These are phyloP conservation scores for Verticillium albo-atrum DNA, from an alignment of 2,329 filamentous ascomycete genomes.

Conservation along the genomic window DNA sequence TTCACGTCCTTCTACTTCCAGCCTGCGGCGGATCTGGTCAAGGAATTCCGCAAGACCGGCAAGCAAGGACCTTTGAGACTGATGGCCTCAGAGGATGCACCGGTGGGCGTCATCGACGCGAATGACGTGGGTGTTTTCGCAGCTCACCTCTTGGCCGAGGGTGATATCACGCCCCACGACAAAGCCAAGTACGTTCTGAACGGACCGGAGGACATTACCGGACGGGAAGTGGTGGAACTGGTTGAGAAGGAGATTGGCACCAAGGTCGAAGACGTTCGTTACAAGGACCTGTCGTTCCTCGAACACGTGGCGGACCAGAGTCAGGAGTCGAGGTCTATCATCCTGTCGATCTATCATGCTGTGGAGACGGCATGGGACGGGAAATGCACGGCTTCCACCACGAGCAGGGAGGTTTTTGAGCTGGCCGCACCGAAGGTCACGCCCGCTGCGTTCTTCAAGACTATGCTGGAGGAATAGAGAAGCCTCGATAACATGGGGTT, in stretches of 20 bases:
- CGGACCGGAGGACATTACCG: constrained; percentile 33
- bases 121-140: constrained; percentile 29
- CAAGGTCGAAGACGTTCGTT: constrained; percentile 20
- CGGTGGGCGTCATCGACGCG: constrained; percentile 23
- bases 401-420: constrained; percentile 21
- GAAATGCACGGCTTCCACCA: constrained; percentile 19
- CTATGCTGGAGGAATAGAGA: background rate
- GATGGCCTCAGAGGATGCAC: constrained; percentile 20
- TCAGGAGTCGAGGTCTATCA: constrained; percentile 19
- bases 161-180: constrained; percentile 22
- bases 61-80: constrained; percentile 22
- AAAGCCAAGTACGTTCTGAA: constrained; percentile 31
- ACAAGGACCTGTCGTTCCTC: constrained; percentile 24
- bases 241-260: constrained; percentile 26
- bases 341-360: constrained; percentile 20
- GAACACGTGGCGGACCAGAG: constrained; percentile 14
- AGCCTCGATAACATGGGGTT: background rate
- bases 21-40: constrained; percentile 23
- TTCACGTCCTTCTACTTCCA: constrained; percentile 12
- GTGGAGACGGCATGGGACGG: constrained; percentile 23
- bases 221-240: constrained; percentile 25
- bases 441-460: constrained; percentile 16
- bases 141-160: constrained; percentile 25
- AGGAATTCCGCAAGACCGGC: constrained; percentile 25
- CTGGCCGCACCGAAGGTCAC: constrained; percentile 23